Percentiles rank a stretch among this genome's conserved stretches.
phyloP scores from a whole-genome alignment of 1,284 basidiomycete genomes.

The Agaricales sp. region DNA sequence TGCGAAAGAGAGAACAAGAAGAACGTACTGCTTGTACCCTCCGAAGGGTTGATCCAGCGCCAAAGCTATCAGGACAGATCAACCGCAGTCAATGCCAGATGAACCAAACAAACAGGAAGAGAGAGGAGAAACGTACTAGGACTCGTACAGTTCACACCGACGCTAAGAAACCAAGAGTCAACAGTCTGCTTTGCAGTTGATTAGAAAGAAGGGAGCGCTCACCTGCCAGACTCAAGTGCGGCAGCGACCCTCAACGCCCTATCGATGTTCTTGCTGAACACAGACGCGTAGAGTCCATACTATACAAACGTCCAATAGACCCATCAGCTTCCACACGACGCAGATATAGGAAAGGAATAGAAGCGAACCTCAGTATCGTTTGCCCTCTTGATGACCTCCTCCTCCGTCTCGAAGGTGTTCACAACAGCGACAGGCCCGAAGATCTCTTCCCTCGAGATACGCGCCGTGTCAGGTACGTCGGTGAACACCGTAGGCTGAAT shows the following conservation, averaged over 20 bases:
- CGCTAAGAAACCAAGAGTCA: neutral
- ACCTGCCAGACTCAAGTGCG: slow-evolving; percentile 1
- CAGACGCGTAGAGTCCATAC: neutral
- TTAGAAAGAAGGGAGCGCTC: neutral
- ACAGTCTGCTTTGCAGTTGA: neutral
- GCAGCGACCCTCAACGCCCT: slow-evolving; percentile 1
- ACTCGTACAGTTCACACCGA: neutral
- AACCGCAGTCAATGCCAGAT: slow-evolving; percentile 20
- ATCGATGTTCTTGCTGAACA: too few relatives aligned
- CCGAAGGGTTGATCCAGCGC: slow-evolving; percentile 32
- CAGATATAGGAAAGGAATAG: neutral
- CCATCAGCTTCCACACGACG: neutral
- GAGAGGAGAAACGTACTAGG: neutral
- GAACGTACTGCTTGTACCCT: neutral
- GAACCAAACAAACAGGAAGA: neutral
- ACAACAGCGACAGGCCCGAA: slow-evolving; percentile 1
- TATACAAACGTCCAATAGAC: too few relatives aligned
- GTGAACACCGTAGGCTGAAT: too few relatives aligned
- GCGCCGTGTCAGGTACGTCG: neutral
- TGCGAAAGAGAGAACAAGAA: too few relatives aligned
- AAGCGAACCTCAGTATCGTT: slow-evolving; percentile 4
- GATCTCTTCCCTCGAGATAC: neutral
- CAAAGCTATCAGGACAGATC: neutral
- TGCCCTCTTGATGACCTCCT: slow-evolving; percentile 2
- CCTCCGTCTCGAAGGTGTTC: too few relatives aligned